Conservation (phyloP, 2,329 filamentous ascomycete species). For the Penicillium sp. region DNA sequence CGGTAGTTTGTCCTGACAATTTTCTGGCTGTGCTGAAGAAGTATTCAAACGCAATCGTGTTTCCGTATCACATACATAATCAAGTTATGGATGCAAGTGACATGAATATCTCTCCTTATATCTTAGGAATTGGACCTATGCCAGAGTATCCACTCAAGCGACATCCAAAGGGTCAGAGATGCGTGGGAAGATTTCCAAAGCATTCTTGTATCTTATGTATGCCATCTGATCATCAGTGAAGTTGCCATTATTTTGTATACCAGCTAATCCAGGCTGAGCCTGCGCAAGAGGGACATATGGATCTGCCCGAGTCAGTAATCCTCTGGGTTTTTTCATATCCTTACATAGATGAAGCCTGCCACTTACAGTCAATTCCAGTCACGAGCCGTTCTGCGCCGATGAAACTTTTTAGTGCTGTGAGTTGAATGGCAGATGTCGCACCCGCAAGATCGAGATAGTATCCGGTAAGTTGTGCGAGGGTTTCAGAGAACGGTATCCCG, state of each 20-base stretch:
- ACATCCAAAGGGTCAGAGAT: slow-evolving; percentile 7
- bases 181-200: slow-evolving; percentile 26
- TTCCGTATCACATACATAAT: no score
- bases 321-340: no score
- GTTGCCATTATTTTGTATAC: slow-evolving; percentile 21
- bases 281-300: slow-evolving; percentile 24
- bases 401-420: slow-evolving; percentile 30
- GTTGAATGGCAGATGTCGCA: slow-evolving; percentile 26
- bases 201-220: slow-evolving; percentile 29
- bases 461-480: slow-evolving; percentile 23
- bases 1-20: no score
- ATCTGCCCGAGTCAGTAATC: slow-evolving; percentile 1
- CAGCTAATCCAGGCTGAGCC: slow-evolving; percentile 6
- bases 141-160: no score
- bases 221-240: slow-evolving; percentile 25
- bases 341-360: no score
- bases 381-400: slow-evolving; percentile 22
- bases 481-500: slow-evolving; percentile 16
- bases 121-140: no score
- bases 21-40: no score
- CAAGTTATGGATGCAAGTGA: no score
- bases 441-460: slow-evolving; percentile 26
- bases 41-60: no score
- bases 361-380: slow-evolving; percentile 32
- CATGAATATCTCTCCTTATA: no score